A percentile compares a stretch with the other conserved stretches of the same genome.
Conservation (phyloP, 2,329 filamentous ascomycete species). For the Penicillium concentricum region DNA sequence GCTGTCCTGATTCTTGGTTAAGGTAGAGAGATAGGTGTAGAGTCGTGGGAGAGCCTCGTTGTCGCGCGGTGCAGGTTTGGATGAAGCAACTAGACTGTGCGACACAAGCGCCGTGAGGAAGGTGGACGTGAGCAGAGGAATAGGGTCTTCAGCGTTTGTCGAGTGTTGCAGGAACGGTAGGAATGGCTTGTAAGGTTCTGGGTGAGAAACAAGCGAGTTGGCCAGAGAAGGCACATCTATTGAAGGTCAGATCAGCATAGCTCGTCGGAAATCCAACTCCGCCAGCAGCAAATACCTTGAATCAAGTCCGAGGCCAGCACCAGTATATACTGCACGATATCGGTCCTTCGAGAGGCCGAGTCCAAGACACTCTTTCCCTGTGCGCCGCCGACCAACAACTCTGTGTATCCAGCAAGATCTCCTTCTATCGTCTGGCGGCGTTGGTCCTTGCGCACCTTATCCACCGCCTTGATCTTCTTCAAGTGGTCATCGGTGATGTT, state of each 20-base stretch:
- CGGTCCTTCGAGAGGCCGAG: constrained; percentile 76
- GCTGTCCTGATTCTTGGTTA: constrained; percentile 82
- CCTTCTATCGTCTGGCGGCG: constrained; percentile 77
- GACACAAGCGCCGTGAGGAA: constrained; percentile 80
- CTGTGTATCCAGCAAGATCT: constrained; percentile 76
- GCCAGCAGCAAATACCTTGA: constrained; percentile 59
- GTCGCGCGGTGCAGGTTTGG: constrained; percentile 61
- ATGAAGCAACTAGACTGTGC: constrained; percentile 59
- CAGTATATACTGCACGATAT: constrained; percentile 93
- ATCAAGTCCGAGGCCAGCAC: constrained; percentile 86
- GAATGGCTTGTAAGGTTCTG: constrained; percentile 73
- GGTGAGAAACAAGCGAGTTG: constrained; percentile 70
- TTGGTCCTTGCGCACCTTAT: constrained; percentile 92
- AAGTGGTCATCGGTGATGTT: constrained; percentile 93
- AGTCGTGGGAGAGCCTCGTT: constrained; percentile 76
- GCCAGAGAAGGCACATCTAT: constrained; percentile 77
- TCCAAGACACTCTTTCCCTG: constrained; percentile 75
- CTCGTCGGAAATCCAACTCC: background rate
- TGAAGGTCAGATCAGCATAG: background rate
- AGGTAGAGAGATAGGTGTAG: constrained; percentile 78
- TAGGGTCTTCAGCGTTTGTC: constrained; percentile 77
- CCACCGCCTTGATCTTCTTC: constrained; percentile 92
- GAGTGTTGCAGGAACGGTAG: constrained; percentile 81
- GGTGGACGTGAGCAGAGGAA: constrained; percentile 84
- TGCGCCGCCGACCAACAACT: constrained; percentile 71